A percentile compares a stretch with the other conserved stretches of the same genome.
These are phyloP conservation scores for Phytophthora kernoviae DNA, from an alignment of 352 stramenopile genomes.

Conservation along the genomic window DNA sequence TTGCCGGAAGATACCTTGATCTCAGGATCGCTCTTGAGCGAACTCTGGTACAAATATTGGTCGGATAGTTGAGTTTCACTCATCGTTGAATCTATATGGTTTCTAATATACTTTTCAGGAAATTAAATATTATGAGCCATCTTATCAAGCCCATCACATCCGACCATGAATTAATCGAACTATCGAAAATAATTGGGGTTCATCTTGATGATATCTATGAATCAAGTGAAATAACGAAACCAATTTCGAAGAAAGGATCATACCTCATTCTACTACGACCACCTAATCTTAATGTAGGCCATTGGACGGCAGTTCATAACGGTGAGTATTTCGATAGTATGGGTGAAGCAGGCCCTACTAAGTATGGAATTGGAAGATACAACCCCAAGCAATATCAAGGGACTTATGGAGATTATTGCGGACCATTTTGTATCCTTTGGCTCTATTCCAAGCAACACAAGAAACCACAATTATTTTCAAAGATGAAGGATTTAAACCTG, in stretches of 20 bases:
- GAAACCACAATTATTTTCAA: too few relatives aligned
- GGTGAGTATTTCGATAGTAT: constrained; percentile 8
- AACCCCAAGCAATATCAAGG: too few relatives aligned
- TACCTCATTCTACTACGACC: constrained; percentile 6
- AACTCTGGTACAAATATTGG: constrained; percentile 4
- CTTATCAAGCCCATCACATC: not conserved
- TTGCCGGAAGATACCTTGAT: not conserved
- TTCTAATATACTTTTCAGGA: not conserved
- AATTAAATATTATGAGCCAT: too few relatives aligned
- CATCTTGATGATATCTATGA: constrained; percentile 1
- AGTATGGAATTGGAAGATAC: constrained; percentile 2
- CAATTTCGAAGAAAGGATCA: not conserved
- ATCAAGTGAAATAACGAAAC: not conserved
- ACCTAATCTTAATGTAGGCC: constrained; percentile 1
- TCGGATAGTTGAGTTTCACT: not conserved
- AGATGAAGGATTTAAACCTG: too few relatives aligned
- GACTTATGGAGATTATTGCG: too few relatives aligned
- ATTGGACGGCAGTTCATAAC: constrained; percentile 1
- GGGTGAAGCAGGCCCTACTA: constrained; percentile 5
- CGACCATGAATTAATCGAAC: constrained; percentile 1
- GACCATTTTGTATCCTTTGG: too few relatives aligned
- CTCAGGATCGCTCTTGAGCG: not conserved
- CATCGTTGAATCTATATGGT: not conserved
- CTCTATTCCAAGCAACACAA: too few relatives aligned
- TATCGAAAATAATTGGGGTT: not conserved